A percentile compares a stretch with the other conserved stretches of the same genome.
Conservation (phyloP, 176 grass and related monocot genomes). For the Chrysopogon serrulatus region DNA sequence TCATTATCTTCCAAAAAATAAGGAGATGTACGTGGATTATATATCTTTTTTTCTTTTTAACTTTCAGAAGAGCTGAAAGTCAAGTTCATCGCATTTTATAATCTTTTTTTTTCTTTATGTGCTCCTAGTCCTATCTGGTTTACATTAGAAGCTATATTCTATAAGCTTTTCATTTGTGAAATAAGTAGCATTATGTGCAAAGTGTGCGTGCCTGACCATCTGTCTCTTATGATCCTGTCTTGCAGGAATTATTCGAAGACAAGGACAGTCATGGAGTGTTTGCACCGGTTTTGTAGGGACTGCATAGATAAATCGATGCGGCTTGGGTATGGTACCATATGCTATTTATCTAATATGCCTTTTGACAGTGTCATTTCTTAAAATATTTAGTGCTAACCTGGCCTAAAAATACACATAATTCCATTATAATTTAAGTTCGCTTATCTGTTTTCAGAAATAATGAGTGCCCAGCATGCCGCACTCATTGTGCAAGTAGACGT, state of each 20-base stretch:
- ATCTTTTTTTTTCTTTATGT: not conserved
- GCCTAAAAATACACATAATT: constrained; percentile 1
- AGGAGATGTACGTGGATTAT: not conserved
- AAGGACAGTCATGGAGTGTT: constrained; percentile 88
- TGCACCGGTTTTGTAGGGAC: constrained; percentile 89
- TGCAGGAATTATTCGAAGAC: constrained; percentile 84
- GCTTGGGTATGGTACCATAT: constrained; percentile 58
- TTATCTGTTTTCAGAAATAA: constrained; percentile 68
- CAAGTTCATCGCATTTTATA: not conserved
- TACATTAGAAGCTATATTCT: not conserved
- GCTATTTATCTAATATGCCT: constrained; percentile 9
- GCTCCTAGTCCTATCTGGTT: not conserved
- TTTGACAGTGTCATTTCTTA: constrained; percentile 10
- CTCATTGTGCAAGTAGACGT: constrained; percentile 86
- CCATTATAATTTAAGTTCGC: not conserved
- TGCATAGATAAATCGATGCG: constrained; percentile 95
- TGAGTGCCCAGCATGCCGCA: constrained; percentile 83
- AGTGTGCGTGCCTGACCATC: constrained; percentile 16
- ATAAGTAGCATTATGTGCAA: constrained; percentile 19
- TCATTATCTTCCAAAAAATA: not conserved
- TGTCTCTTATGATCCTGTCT: constrained; percentile 21
- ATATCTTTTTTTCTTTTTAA: not conserved
- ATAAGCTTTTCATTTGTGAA: constrained; percentile 7
- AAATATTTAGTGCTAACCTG: not conserved
- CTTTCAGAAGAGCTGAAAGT: not conserved